Base-by-base conservation (phyloP, 2,329 filamentous ascomycete genomes). In the Venturia nashicola region DNA sequence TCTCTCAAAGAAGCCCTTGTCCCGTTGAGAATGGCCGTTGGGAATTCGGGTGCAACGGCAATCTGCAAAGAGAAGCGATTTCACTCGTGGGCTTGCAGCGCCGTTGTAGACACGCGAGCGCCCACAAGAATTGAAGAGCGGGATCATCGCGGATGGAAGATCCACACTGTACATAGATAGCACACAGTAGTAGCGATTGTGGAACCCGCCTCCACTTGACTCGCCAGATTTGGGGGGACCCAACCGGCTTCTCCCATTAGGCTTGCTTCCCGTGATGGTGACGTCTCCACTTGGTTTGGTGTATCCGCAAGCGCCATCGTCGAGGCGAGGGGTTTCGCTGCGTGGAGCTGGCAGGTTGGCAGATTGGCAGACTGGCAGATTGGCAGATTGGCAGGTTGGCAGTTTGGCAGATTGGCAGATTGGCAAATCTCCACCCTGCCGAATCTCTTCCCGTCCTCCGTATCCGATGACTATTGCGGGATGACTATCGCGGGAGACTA, bases 71-170 rank as follows among this genome's bases (percentile, higher is more conserved):
- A n/a, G 32, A 18, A 18, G 27, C 32, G 11, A 57, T 36, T 57
- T n/a, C 16, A 57, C 51, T 57, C 51, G 51, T 36, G 51, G 51
- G 51, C 51, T 57, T 57, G 51, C 51, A 57, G 51, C 27, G 32
- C 51, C 51, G 51, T 36, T 34, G 32, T 23, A 14, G 23, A 57
- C 51, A 57, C 51, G 51, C 51, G 51, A 57, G 51, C 51, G 32
- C 20, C 20, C 36, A 7, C 44, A 2, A 23, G 44, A 48, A 34
- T 16, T 32, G 32, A n/a, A 54, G 14, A 36, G 51, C 51, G 51
- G 51, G 27, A 36, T 57, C 32, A 36, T 57, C 51, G 51, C 48
- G 20, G 48, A 46, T 20, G 23, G 12, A 32, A 32, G 48, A 54
- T 54, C 20, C 48, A 27, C 51, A 3, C 14, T 9, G 51, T 57